Evolutionary conservation across 1,139 yeast genomes (phyloP).

Genomic region (Kurtzmaniella natalensis): DNA sequence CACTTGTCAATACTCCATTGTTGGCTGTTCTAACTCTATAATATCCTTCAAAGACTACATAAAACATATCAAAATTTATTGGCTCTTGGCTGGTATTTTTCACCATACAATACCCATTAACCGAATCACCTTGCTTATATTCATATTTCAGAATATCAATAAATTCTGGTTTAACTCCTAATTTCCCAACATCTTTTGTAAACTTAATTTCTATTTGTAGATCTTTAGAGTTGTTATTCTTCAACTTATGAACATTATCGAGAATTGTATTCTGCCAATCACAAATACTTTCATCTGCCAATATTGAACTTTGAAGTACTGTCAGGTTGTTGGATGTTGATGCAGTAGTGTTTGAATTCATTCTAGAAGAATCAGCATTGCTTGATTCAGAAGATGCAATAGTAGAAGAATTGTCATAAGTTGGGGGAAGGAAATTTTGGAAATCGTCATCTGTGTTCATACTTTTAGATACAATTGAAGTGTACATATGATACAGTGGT

Average conservation of each 20-base stretch:
- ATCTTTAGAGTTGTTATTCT: conserved; percentile 23
- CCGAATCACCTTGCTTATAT: conserved; percentile 37
- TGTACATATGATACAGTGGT: conserved; percentile 12
- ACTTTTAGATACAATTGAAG: conserved; percentile 9
- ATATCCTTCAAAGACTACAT: conserved; percentile 38
- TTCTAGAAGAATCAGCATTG: not conserved
- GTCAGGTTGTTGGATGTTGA: not conserved
- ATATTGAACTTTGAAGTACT: conserved; percentile 12
- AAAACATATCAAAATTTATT: conserved; percentile 40
- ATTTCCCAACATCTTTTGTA: conserved; percentile 33
- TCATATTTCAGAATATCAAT: conserved; percentile 34
- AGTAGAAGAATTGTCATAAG: conserved; percentile 11
- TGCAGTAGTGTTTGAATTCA: not conserved
- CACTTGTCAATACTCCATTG: conserved; percentile 2
- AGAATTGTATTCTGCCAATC: conserved; percentile 37
- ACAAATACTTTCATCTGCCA: conserved; percentile 31
- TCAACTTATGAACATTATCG: conserved; percentile 33
- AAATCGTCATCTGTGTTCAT: conserved; percentile 9
- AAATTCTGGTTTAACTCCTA: conserved; percentile 22
- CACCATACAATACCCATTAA: conserved; percentile 35
- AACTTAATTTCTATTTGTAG: conserved; percentile 27
- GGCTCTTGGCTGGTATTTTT: conserved; percentile 21
- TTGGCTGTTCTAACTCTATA: conserved; percentile 14
- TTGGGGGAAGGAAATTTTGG: conserved; percentile 13
- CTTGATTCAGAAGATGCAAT: conserved; percentile 2